phyloP scores from a whole-genome alignment of 345 rosid genomes.

The Cardamine chenopodiifolia region DNA sequence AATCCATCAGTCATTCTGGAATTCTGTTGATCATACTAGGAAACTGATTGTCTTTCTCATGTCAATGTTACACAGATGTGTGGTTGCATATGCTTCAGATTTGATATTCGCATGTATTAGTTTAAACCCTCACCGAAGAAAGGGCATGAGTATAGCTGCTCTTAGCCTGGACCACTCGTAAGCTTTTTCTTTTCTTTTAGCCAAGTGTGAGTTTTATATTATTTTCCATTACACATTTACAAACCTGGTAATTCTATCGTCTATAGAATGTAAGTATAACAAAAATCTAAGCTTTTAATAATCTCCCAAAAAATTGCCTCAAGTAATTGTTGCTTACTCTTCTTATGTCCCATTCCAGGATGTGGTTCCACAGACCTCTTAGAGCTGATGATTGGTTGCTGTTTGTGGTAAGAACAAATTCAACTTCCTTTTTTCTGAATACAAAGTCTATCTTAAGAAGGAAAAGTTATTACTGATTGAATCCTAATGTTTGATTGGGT shows the following conservation, averaged over 20 bases:
- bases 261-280: neutral
- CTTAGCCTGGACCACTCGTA: constrained; percentile 95
- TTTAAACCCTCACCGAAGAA: constrained; percentile 74
- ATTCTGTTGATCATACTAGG: neutral
- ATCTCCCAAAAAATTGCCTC: too few relatives aligned
- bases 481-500: constrained; percentile 5
- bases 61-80: constrained; percentile 61
- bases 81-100: constrained; percentile 92
- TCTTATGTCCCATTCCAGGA: constrained; percentile 11
- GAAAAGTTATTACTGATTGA: neutral
- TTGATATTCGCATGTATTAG: constrained; percentile 65
- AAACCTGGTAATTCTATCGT: neutral
- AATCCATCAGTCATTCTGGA: neutral
- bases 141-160: constrained; percentile 57
- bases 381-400: constrained; percentile 95
- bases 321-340: too few relatives aligned
- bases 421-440: neutral
- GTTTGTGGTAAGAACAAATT: constrained; percentile 60
- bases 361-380: constrained; percentile 84
- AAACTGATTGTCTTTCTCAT: neutral
- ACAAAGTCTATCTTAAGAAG: neutral
- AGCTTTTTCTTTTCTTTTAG: constrained; percentile 36
- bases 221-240: neutral
- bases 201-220: constrained; percentile 5
- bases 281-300: neutral